These are phyloP conservation scores for Cladophialophora chaetospira DNA, from an alignment of 2,329 filamentous ascomycete species.

Conservation along the genomic window DNA sequence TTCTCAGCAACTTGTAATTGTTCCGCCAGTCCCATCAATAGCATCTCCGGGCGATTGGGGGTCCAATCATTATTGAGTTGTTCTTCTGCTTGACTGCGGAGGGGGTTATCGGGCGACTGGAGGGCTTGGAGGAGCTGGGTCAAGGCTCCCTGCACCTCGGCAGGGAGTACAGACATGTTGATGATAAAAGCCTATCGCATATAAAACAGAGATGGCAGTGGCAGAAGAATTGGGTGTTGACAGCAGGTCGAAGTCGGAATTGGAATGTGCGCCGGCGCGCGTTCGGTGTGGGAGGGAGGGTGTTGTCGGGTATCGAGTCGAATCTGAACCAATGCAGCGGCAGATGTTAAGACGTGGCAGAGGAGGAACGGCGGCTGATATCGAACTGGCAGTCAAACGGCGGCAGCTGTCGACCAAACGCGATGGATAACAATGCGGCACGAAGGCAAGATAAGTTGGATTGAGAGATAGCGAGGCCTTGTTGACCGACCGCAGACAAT, in stretches of 20 bases:
- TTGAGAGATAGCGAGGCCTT: neutral
- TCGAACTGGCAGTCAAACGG: neutral
- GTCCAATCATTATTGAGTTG: constrained; percentile 92
- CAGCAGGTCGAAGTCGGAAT: neutral
- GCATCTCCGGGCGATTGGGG: constrained; percentile 73
- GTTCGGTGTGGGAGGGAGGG: constrained; percentile 1
- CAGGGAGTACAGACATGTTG: constrained; percentile 80
- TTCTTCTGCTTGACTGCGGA: constrained; percentile 84
- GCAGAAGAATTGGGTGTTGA: neutral
- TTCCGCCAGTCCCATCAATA: constrained; percentile 92
- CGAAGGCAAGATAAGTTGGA: neutral
- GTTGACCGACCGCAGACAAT: neutral
- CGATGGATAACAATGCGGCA: neutral
- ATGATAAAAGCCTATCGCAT: constrained; percentile 14
- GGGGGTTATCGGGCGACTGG: constrained; percentile 83
- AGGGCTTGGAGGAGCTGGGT: constrained; percentile 83
- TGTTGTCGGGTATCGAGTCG: neutral
- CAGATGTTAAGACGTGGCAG: neutral
- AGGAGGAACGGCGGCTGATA: neutral
- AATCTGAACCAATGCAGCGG: neutral
- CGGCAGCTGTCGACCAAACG: neutral
- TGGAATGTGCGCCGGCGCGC: constrained; percentile 11
- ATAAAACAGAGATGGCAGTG: neutral
- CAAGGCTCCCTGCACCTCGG: constrained; percentile 82
- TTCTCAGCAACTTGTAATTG: constrained; percentile 81